Conservation (phyloP, 75 land plant genomes). For the Ceratopteris richardii region DNA sequence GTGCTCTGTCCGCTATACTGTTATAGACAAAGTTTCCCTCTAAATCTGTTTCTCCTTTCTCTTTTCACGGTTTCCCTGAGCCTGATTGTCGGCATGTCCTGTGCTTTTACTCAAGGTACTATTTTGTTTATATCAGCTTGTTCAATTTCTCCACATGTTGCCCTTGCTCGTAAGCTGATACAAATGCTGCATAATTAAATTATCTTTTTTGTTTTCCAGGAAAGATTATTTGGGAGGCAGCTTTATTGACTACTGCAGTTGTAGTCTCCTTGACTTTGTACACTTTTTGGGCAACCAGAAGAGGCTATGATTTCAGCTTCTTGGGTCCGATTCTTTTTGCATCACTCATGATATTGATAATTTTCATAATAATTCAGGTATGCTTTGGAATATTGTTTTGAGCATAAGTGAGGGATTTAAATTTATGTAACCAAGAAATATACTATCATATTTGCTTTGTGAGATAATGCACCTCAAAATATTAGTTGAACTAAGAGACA, state of each 20-base stretch:
- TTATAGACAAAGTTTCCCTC: conserved; percentile 8
- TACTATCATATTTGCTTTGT: no score
- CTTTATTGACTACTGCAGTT: conserved; percentile 11
- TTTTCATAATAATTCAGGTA: conserved; percentile 46
- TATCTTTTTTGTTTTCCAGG: conserved; percentile 4
- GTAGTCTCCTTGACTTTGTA: conserved; percentile 13
- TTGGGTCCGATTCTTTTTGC: conserved; percentile 18
- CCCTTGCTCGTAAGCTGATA: not conserved
- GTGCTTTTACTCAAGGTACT: conserved; percentile 14
- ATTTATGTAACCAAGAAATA: no score
- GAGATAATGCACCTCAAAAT: no score
- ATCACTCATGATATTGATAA: conserved; percentile 20
- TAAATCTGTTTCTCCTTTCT: conserved; percentile 8
- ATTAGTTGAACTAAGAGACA: no score
- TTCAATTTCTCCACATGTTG: not conserved
- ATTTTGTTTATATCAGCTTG: no score
- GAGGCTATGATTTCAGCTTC: conserved; percentile 24
- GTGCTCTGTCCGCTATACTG: conserved; percentile 15
- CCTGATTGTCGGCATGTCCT: conserved; percentile 9
- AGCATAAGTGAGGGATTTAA: no score
- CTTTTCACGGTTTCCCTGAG: conserved; percentile 12
- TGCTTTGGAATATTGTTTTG: not conserved
- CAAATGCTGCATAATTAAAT: not conserved
- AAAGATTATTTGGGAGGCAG: conserved; percentile 13
- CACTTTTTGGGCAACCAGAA: conserved; percentile 19